Evolutionary conservation across 192 early-diverging fungal genomes (phyloP).

Genomic region (Phycomyces nitens): DNA sequence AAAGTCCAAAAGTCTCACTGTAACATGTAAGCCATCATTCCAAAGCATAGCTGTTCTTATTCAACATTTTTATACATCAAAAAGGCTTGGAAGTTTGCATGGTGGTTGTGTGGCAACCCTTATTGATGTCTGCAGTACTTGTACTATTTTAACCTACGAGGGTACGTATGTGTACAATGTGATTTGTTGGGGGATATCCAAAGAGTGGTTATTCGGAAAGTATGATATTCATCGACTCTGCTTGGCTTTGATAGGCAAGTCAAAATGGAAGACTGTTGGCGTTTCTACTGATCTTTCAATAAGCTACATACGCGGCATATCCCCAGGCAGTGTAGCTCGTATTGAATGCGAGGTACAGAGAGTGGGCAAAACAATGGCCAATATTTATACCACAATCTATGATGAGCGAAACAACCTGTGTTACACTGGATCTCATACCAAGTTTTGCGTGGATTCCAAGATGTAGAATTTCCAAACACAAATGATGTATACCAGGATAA

Average conservation of each 20-base stretch:
- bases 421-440: slow-evolving; percentile 28
- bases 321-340: slow-evolving; percentile 7
- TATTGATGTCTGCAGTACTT: slow-evolving; percentile 32
- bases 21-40: no score
- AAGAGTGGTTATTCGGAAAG: neutral
- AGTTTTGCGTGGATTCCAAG: slow-evolving; percentile 23
- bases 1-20: no score
- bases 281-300: slow-evolving; percentile 28
- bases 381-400: slow-evolving; percentile 27
- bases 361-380: slow-evolving; percentile 15
- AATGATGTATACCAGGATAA: no score
- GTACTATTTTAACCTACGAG: slow-evolving; percentile 12
- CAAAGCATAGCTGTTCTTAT: no score
- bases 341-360: slow-evolving; percentile 22
- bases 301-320: slow-evolving; percentile 8
- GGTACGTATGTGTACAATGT: neutral
- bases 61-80: neutral
- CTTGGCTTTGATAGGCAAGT: neutral
- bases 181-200: no score
- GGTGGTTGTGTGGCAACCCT: slow-evolving; percentile 34
- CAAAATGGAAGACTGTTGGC: slow-evolving; percentile 18
- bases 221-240: neutral
- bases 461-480: neutral
- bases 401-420: slow-evolving; percentile 10
- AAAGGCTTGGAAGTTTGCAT: slow-evolving; percentile 20